Conservation (phyloP, 768 basidiomycete genomes). For the Naematelia encephala region DNA sequence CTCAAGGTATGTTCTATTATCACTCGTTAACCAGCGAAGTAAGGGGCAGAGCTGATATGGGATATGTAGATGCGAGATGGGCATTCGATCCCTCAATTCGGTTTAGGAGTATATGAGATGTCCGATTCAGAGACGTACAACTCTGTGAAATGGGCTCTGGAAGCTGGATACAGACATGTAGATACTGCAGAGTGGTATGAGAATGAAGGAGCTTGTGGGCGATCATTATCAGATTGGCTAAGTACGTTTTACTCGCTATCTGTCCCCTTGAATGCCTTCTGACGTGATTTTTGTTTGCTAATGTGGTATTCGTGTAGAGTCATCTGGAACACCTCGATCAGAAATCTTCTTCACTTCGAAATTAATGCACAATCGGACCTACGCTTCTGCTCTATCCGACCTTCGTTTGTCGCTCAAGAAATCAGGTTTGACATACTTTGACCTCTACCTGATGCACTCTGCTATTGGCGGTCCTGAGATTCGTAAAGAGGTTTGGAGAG, state of each 20-base stretch:
- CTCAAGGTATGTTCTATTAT: constrained; percentile 17
- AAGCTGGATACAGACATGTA: constrained; percentile 67
- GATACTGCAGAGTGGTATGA: constrained; percentile 58
- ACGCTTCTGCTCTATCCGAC: constrained; percentile 55
- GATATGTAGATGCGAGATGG: constrained; percentile 57
- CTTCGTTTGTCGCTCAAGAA: constrained; percentile 60
- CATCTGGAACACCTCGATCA: constrained; percentile 55
- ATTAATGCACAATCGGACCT: constrained; percentile 60
- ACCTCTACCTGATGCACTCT: constrained; percentile 69
- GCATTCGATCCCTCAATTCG: constrained; percentile 59
- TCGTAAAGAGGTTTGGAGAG: constrained; percentile 64
- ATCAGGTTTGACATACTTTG: constrained; percentile 60
- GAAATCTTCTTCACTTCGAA: constrained; percentile 72
- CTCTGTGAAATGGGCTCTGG: constrained; percentile 62
- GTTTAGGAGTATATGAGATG: constrained; percentile 66
- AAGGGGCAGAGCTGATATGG: background rate
- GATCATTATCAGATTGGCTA: constrained; percentile 56
- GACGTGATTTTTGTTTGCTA: no score
- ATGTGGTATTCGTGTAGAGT: constrained; percentile 22
- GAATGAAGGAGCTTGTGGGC: constrained; percentile 65
- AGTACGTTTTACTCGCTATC: constrained; percentile 25
- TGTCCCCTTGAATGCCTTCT: no score
- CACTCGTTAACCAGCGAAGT: background rate
- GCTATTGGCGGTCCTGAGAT: constrained; percentile 62
- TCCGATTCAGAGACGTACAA: constrained; percentile 60